phyloP scores from a whole-genome alignment of 768 basidiomycete genomes.

The Suillus placidus region DNA sequence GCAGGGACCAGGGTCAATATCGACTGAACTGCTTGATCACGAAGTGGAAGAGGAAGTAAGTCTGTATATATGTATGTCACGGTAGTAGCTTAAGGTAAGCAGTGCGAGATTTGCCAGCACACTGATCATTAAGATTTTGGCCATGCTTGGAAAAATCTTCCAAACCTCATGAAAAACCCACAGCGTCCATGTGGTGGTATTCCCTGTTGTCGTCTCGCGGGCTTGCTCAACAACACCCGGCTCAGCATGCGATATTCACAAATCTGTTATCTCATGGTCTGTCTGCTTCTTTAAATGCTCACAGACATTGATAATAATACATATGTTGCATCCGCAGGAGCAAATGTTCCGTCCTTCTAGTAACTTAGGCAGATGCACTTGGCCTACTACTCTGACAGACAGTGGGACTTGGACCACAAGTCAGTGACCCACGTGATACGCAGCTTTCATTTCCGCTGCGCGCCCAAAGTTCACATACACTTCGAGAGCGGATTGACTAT shows the following conservation, averaged over 20 bases:
- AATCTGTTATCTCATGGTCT: neutral
- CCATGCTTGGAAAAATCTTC: neutral
- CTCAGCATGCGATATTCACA: neutral
- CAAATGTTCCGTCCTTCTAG: neutral
- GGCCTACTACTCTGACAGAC: neutral
- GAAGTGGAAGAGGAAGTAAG: neutral
- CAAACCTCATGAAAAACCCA: neutral
- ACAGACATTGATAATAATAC: neutral
- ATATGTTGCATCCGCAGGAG: neutral
- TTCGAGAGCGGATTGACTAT: neutral
- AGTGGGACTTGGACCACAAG: too few relatives aligned
- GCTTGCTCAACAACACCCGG: neutral
- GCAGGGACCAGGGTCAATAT: conserved; percentile 1
- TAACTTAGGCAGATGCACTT: neutral
- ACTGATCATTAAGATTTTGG: neutral
- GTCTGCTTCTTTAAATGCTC: neutral
- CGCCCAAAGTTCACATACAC: neutral
- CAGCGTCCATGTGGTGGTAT: neutral
- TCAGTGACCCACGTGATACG: neutral
- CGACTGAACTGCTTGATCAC: neutral
- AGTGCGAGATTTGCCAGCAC: neutral
- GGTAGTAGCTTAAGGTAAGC: neutral
- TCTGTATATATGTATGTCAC: neutral
- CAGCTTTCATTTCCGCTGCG: neutral
- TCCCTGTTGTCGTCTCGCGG: neutral